Conservation (phyloP, 208 protist genomes). For the Trypanosoma rangeli region DNA sequence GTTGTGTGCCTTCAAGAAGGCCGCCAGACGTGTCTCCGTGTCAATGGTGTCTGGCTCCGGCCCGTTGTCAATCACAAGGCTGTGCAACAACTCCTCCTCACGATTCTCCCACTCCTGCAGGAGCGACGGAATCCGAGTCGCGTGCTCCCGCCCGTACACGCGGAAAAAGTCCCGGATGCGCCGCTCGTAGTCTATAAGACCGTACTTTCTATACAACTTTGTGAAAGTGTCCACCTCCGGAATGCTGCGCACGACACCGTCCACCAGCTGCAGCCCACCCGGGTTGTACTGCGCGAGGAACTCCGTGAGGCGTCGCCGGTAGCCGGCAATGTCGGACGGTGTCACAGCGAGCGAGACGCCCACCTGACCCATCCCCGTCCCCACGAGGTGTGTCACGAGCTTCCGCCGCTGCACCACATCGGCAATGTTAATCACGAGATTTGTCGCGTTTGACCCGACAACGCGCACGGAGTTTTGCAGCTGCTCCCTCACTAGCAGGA, state of each 20-base stretch:
- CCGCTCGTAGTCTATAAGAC: conserved; percentile 55
- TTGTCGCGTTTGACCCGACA: conserved; percentile 33
- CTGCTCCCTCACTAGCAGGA: conserved; percentile 58
- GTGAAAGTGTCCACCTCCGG: conserved; percentile 78
- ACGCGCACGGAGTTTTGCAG: conserved; percentile 25
- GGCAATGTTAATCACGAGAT: conserved; percentile 39
- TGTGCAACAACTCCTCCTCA: conserved; percentile 78
- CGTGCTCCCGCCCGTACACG: conserved; percentile 61
- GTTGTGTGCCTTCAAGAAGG: conserved; percentile 54
- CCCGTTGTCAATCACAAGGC: conserved; percentile 74
- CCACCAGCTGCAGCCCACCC: conserved; percentile 50
- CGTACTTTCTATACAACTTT: conserved; percentile 74
- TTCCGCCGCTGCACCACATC: conserved; percentile 63
- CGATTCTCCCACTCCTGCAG: conserved; percentile 66
- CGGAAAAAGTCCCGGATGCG: conserved; percentile 59
- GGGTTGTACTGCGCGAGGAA: conserved; percentile 73
- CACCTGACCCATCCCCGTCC: conserved; percentile 72
- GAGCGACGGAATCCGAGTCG: conserved; percentile 39
- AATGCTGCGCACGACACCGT: conserved; percentile 57
- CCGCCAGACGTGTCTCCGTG: conserved; percentile 42
- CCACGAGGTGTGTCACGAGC: conserved; percentile 61
- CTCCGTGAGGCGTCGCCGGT: conserved; percentile 46
- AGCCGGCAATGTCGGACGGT: conserved; percentile 46
- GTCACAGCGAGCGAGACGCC: conserved; percentile 66
- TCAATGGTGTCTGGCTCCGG: conserved; percentile 64